These are phyloP conservation scores for Omphalea diandra DNA, from an alignment of 441 rosid genomes.

Conservation along the genomic window DNA sequence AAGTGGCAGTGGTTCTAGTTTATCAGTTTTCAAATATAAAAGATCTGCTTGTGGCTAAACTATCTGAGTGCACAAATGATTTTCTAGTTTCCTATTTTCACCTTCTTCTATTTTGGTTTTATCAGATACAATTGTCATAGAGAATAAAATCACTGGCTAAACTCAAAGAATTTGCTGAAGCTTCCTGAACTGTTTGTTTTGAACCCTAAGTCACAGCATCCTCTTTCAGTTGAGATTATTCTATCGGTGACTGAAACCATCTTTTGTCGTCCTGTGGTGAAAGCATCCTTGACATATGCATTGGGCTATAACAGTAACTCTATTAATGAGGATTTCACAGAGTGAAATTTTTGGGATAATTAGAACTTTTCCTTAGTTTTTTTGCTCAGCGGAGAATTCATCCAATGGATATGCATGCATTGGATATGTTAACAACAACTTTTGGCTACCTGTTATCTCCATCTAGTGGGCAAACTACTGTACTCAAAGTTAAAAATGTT, in stretches of 20 bases:
- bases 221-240: conserved; percentile 35
- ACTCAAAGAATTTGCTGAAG: conserved; percentile 53
- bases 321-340: conserved; percentile 30
- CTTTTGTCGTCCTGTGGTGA: conserved; percentile 65
- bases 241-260: conserved; percentile 56
- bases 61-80: conserved; percentile 45
- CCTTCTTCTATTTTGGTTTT: conserved; percentile 70
- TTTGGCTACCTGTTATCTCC: conserved; percentile 49
- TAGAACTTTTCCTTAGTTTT: conserved; percentile 42
- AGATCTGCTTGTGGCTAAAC: conserved; percentile 61
- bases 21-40: conserved; percentile 38
- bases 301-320: conserved; percentile 42
- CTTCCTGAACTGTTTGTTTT: conserved; percentile 44
- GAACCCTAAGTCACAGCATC: conserved; percentile 34
- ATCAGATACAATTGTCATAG: conserved; percentile 51
- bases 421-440: conserved; percentile 56
- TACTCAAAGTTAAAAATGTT: conserved; percentile 31
- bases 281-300: conserved; percentile 48
- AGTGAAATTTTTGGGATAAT: conserved; percentile 33
- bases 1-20: conserved; percentile 31
- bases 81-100: conserved; percentile 45
- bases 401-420: conserved; percentile 56
- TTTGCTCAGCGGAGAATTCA: conserved; percentile 43
- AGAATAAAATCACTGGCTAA: conserved; percentile 40
- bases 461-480: conserved; percentile 25